Evolutionary conservation across 2,329 filamentous ascomycete genomes (phyloP).

Genomic region (Lachnellula suecica): DNA sequence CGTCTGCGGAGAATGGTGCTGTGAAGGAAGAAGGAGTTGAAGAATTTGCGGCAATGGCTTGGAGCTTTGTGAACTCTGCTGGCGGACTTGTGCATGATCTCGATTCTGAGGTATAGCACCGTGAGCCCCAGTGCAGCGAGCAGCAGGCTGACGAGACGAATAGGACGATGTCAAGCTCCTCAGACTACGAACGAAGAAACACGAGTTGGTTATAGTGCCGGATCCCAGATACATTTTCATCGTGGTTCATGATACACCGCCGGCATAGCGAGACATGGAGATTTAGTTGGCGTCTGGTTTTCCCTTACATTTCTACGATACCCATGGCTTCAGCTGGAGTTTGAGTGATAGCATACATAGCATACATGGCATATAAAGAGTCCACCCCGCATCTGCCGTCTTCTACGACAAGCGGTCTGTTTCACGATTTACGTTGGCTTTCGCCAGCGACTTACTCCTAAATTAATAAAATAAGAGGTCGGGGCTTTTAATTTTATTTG

Average conservation of each 20-base stretch:
- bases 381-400: too few relatives aligned
- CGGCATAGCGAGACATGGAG: conserved; percentile 44
- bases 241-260: conserved; percentile 65
- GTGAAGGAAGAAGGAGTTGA: conserved; percentile 44
- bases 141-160: conserved; percentile 9
- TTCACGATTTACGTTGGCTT: background rate
- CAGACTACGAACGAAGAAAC: conserved; percentile 77
- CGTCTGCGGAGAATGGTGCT: conserved; percentile 7
- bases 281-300: conserved; percentile 3
- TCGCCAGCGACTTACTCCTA: background rate
- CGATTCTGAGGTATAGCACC: conserved; percentile 60
- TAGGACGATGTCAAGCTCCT: conserved; percentile 77
- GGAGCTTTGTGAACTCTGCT: conserved; percentile 70
- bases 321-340: conserved; percentile 8
- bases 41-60: conserved; percentile 74
- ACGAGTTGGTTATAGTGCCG: conserved; percentile 81
- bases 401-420: background rate
- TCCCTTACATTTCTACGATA: conserved; percentile 7
- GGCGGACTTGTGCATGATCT: conserved; percentile 70
- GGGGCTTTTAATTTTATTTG: too few relatives aligned
- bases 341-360: background rate
- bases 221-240: conserved; percentile 77
- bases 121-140: background rate
- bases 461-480: background rate
- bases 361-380: background rate